A percentile compares a stretch with the other conserved stretches of the same genome.
phyloP scores from a whole-genome alignment of 768 basidiomycete species.

The Russula sp. region DNA sequence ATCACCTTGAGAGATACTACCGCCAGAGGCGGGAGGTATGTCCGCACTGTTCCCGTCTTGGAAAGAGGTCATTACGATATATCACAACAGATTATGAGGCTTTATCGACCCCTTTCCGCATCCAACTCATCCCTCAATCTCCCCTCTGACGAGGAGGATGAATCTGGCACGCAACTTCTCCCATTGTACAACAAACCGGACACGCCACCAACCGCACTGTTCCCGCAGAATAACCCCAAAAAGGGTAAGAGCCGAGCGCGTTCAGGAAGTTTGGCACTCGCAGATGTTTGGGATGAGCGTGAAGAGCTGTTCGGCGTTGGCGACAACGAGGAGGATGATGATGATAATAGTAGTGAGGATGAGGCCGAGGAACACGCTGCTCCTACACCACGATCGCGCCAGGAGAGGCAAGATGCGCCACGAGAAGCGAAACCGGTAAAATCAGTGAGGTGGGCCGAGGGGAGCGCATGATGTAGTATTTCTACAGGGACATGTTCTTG shows the following conservation, averaged over 20 bases:
- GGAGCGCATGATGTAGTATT: conserved; percentile 15
- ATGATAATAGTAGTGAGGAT: conserved; percentile 36
- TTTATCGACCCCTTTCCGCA: conserved; percentile 69
- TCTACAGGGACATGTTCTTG: conserved; percentile 4
- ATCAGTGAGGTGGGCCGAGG: conserved; percentile 28
- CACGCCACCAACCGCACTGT: conserved; percentile 18
- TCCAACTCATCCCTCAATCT: conserved; percentile 39
- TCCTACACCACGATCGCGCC: not conserved
- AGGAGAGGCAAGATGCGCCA: not conserved
- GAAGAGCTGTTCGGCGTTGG: conserved; percentile 74
- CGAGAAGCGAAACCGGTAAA: conserved; percentile 17
- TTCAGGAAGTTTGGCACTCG: conserved; percentile 36
- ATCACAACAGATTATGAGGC: conserved; percentile 58
- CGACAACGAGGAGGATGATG: conserved; percentile 43
- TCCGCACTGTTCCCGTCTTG: conserved; percentile 11
- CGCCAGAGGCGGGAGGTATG: conserved; percentile 74
- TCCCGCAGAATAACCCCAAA: conserved; percentile 6
- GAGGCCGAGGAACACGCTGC: conserved; percentile 2
- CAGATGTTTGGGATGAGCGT: conserved; percentile 73
- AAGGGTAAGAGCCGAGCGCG: conserved; percentile 26
- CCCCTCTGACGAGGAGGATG: conserved; percentile 55
- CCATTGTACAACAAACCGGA: conserved; percentile 44
- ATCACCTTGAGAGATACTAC: conserved; percentile 70
- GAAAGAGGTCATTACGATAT: not conserved
- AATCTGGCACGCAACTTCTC: conserved; percentile 53